These are phyloP conservation scores for Pseudogymnoascus verrucosus DNA, from an alignment of 2,329 filamentous ascomycete species.

Conservation along the genomic window DNA sequence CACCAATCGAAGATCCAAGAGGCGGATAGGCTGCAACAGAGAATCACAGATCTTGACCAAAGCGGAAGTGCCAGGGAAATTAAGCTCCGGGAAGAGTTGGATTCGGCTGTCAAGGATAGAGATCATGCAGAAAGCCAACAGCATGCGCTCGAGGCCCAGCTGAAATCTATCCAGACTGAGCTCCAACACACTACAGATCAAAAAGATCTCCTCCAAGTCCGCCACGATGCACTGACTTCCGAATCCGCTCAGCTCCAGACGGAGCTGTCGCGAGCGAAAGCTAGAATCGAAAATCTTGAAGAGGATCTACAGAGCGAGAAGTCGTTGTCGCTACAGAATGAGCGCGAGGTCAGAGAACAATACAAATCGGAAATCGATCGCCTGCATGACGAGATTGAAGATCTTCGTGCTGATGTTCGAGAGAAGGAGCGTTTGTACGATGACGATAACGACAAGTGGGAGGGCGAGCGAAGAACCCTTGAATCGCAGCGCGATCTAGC, in stretches of 20 bases:
- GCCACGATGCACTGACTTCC: slow-evolving; percentile 57
- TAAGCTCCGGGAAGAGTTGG: slow-evolving; percentile 36
- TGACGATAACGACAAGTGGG: slow-evolving; percentile 66
- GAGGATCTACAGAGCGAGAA: slow-evolving; percentile 38
- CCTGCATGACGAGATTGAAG: slow-evolving; percentile 42
- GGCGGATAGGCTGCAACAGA: slow-evolving; percentile 33
- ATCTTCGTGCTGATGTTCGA: slow-evolving; percentile 51
- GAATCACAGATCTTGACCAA: slow-evolving; percentile 30
- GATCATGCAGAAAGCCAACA: slow-evolving; percentile 30
- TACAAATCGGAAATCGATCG: slow-evolving; percentile 47
- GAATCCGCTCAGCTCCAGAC: slow-evolving; percentile 61
- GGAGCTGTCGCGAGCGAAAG: slow-evolving; percentile 45
- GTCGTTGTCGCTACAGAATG: slow-evolving; percentile 38
- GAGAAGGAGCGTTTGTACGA: slow-evolving; percentile 65
- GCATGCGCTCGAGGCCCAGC: slow-evolving; percentile 37
- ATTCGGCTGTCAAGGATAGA: slow-evolving; percentile 27
- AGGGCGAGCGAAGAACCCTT: slow-evolving; percentile 55
- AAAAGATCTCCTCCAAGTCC: slow-evolving; percentile 60
- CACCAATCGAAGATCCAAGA: slow-evolving; percentile 36
- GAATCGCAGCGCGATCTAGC: slow-evolving; percentile 58
- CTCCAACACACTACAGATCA: slow-evolving; percentile 52
- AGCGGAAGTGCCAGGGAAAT: slow-evolving; percentile 28
- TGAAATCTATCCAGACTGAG: slow-evolving; percentile 52
- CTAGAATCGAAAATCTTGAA: slow-evolving; percentile 39
- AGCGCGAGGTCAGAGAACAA: slow-evolving; percentile 49